These are phyloP conservation scores for Scalesia atractyloides DNA, from an alignment of 129 eudicot species.

Conservation along the genomic window DNA sequence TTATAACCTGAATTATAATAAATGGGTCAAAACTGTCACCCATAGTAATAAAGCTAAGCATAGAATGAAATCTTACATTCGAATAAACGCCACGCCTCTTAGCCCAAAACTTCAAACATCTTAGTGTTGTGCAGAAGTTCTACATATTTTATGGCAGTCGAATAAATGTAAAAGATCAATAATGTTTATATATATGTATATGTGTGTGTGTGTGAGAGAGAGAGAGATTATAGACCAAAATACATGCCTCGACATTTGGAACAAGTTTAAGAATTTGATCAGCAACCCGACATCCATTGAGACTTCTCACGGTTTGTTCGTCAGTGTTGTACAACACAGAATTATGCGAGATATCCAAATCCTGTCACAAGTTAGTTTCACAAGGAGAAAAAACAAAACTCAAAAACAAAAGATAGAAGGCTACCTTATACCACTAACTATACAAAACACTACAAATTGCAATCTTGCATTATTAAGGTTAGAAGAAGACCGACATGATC, in stretches of 20 bases:
- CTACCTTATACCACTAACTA: slow-evolving; percentile 32
- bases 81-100: slow-evolving; percentile 48
- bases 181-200: not conserved
- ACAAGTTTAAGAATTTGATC: slow-evolving; percentile 46
- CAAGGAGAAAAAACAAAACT: slow-evolving; percentile 25
- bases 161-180: slow-evolving; percentile 28
- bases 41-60: not conserved
- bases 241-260: slow-evolving; percentile 47
- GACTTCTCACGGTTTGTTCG: slow-evolving; percentile 38
- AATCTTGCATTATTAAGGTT: slow-evolving; percentile 1
- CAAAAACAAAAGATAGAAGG: slow-evolving; percentile 14
- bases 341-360: slow-evolving; percentile 43
- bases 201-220: not conserved
- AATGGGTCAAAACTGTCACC: slow-evolving; percentile 3
- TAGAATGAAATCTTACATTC: slow-evolving; percentile 33
- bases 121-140: slow-evolving; percentile 45
- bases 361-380: slow-evolving; percentile 44
- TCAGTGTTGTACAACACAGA: slow-evolving; percentile 41
- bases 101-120: slow-evolving; percentile 50
- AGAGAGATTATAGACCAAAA: slow-evolving; percentile 13
- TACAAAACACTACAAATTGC: not conserved
- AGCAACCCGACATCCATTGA: slow-evolving; percentile 43
- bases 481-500: slow-evolving; percentile 3
- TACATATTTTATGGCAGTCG: slow-evolving; percentile 25
- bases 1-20: not conserved